phyloP scores from a whole-genome alignment of 331 rosid species.

The Spiraea crenata region DNA sequence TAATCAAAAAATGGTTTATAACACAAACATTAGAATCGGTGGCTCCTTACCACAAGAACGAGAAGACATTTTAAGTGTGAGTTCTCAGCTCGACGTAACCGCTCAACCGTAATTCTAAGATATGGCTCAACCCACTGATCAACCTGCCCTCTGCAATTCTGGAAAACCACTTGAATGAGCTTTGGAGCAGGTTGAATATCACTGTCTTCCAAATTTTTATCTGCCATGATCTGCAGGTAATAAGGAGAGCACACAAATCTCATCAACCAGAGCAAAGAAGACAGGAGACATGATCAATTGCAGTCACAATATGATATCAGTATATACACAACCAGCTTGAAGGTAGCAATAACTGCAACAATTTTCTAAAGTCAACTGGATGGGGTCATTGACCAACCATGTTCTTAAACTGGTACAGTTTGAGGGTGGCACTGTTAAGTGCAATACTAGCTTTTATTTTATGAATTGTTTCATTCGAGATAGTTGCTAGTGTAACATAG shows the following conservation, averaged over 20 bases:
- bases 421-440: neutral
- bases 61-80: constrained; percentile 83
- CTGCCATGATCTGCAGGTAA: constrained; percentile 63
- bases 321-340: neutral
- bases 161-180: constrained; percentile 92
- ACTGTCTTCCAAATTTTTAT: constrained; percentile 76
- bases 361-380: neutral
- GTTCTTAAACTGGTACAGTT: neutral
- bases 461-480: neutral
- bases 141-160: constrained; percentile 90
- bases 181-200: constrained; percentile 97
- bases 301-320: neutral
- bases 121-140: constrained; percentile 97
- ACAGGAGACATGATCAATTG: neutral
- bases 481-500: neutral
- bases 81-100: constrained; percentile 71
- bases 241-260: neutral
- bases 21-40: neutral
- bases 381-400: neutral
- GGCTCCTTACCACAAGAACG: constrained; percentile 75
- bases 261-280: neutral
- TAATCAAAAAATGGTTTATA: neutral
- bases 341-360: neutral
- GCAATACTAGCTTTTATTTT: neutral
- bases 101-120: constrained; percentile 72